A percentile compares a stretch with the other conserved stretches of the same genome.
phyloP scores from a whole-genome alignment of 257 asterid species.

The Vinca minor region DNA sequence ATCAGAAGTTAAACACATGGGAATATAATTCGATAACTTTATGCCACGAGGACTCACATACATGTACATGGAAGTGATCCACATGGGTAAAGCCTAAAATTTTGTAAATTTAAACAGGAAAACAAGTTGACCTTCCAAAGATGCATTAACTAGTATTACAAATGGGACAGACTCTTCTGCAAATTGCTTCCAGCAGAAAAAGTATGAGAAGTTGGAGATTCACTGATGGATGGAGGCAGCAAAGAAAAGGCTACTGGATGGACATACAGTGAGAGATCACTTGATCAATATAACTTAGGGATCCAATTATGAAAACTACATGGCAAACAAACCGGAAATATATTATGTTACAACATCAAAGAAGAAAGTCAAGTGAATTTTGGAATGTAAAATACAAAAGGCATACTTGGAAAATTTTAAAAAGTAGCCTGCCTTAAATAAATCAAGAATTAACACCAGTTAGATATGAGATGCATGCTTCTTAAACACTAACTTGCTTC shows the following conservation, averaged over 20 bases:
- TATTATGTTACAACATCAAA: no score
- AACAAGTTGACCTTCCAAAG: background rate
- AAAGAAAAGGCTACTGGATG: no score
- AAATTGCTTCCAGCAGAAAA: background rate
- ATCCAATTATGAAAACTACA: no score
- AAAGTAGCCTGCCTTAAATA: no score
- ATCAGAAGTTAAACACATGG: slow-evolving; percentile 1
- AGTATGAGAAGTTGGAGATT: background rate
- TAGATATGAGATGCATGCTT: background rate
- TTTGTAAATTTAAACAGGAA: background rate
- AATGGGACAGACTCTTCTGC: background rate
- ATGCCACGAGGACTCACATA: background rate
- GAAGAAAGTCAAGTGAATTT: background rate
- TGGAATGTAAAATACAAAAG: background rate
- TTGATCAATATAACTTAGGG: no score
- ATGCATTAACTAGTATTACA: background rate
- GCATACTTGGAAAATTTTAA: background rate
- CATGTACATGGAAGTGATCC: background rate
- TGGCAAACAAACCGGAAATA: no score
- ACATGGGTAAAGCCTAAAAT: background rate
- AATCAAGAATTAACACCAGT: background rate
- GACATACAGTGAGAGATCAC: no score
- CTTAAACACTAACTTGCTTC: background rate
- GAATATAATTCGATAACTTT: background rate
- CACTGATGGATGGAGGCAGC: background rate